Percentiles rank a stretch among this genome's conserved stretches.
Conservation (phyloP, 768 basidiomycete species). For the Lactarius sp. region DNA sequence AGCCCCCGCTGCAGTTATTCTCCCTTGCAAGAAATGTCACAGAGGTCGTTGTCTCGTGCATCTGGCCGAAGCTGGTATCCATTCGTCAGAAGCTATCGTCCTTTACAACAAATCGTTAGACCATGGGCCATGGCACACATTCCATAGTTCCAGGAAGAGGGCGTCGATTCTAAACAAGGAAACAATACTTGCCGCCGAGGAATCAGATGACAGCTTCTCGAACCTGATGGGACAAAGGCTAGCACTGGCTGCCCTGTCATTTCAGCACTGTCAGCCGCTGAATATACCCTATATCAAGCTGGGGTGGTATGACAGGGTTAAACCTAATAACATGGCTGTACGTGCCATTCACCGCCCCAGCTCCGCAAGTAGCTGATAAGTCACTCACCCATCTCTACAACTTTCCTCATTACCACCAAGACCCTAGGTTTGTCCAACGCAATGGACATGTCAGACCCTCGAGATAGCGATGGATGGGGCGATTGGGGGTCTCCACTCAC, state of each 20-base stretch:
- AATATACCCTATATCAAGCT: slow-evolving; percentile 36
- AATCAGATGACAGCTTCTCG: slow-evolving; percentile 34
- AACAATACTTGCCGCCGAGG: slow-evolving; percentile 33
- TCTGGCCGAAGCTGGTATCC: slow-evolving; percentile 34
- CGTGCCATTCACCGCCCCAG: neutral
- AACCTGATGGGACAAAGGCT: slow-evolving; percentile 35
- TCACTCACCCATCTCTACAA: neutral
- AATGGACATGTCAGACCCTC: slow-evolving; percentile 20
- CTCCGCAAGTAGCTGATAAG: neutral
- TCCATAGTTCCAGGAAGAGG: slow-evolving; percentile 29
- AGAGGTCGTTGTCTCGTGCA: slow-evolving; percentile 36
- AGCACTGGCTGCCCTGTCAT: slow-evolving; percentile 44
- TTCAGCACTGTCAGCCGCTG: slow-evolving; percentile 44
- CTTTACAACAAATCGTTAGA: slow-evolving; percentile 17
- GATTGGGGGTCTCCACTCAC: slow-evolving; percentile 14
- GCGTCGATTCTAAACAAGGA: slow-evolving; percentile 24
- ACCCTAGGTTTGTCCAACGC: neutral
- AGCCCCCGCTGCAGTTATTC: slow-evolving; percentile 9
- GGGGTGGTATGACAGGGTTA: slow-evolving; percentile 58
- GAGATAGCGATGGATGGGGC: neutral
- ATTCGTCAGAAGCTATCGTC: slow-evolving; percentile 37
- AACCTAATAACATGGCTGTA: slow-evolving; percentile 3
- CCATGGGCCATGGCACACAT: slow-evolving; percentile 33
- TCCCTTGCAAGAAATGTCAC: slow-evolving; percentile 40
- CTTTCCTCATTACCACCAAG: slow-evolving; percentile 12